phyloP scores from a whole-genome alignment of 176 grass and related monocot species.

The maize (Zea mays) region DNA sequence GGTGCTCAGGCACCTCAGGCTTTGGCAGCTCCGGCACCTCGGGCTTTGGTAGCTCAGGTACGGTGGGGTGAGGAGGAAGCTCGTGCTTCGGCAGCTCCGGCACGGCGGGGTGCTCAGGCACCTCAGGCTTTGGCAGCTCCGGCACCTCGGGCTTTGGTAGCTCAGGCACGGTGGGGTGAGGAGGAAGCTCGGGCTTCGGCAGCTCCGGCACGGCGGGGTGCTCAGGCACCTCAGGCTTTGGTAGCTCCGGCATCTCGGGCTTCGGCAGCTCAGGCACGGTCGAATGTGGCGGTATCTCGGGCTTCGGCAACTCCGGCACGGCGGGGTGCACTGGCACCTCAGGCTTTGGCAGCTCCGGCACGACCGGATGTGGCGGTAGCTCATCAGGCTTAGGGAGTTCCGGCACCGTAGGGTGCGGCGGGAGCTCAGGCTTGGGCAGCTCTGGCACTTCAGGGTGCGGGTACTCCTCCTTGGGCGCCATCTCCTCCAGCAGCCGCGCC shows the following conservation, averaged over 20 bases:
- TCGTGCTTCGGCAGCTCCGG: background rate
- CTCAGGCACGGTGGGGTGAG: background rate
- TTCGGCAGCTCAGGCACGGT: background rate
- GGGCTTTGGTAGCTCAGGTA: background rate
- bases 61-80: background rate
- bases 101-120: background rate
- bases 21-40: slow-evolving; percentile 12
- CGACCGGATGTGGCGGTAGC: background rate
- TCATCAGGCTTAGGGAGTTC: background rate
- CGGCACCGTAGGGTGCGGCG: background rate
- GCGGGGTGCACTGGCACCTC: background rate
- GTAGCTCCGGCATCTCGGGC: background rate
- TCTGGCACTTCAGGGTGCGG: background rate
- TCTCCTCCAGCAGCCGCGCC: slow-evolving; percentile 14
- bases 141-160: slow-evolving; percentile 18
- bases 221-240: background rate
- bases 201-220: background rate
- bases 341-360: background rate
- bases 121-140: background rate
- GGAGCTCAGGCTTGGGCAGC: slow-evolving; percentile 29
- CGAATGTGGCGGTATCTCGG: background rate
- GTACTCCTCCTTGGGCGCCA: slow-evolving; percentile 4
- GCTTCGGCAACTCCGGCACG: background rate
- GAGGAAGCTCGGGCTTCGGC: background rate
- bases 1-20: background rate